Evolutionary conservation across 352 stramenopile species (phyloP).

Genomic region (Phytopythium vexans): DNA sequence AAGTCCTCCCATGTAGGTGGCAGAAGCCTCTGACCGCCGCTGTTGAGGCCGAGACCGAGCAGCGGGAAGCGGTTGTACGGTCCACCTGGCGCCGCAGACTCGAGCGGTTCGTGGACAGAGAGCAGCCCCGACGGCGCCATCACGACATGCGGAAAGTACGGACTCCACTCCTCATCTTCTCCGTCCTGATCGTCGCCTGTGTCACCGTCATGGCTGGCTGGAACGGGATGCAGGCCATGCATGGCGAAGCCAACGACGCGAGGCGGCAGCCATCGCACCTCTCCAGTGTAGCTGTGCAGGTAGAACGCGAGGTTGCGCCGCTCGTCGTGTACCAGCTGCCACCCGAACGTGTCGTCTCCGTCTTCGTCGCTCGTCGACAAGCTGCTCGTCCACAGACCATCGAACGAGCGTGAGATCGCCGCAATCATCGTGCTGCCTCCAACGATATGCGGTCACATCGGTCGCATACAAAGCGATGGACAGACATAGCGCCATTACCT

Average conservation of each 20-base stretch:
- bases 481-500: too few species aligned
- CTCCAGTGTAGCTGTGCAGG: constrained; percentile 65
- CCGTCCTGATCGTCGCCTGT: neutral
- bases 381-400: too few species aligned
- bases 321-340: constrained; percentile 46
- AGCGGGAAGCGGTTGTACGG: constrained; percentile 54
- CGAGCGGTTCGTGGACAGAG: constrained; percentile 28
- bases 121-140: constrained; percentile 55
- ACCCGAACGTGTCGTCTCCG: constrained; percentile 48
- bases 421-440: too few species aligned
- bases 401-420: too few species aligned
- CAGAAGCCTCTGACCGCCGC: constrained; percentile 24
- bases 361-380: neutral
- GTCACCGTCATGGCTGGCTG: constrained; percentile 5
- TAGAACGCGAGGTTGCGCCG: constrained; percentile 50
- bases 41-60: constrained; percentile 4
- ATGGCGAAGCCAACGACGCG: constrained; percentile 48
- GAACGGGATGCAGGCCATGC: constrained; percentile 37
- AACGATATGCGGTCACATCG: too few species aligned
- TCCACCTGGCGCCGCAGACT: constrained; percentile 15
- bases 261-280: constrained; percentile 64
- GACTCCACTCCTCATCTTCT: constrained; percentile 30
- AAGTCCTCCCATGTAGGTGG: constrained; percentile 65
- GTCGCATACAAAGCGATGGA: too few species aligned
- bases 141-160: constrained; percentile 52